Conservation (phyloP, 805 yeast genomes). For the Ogataea nakhonphanomensis region DNA sequence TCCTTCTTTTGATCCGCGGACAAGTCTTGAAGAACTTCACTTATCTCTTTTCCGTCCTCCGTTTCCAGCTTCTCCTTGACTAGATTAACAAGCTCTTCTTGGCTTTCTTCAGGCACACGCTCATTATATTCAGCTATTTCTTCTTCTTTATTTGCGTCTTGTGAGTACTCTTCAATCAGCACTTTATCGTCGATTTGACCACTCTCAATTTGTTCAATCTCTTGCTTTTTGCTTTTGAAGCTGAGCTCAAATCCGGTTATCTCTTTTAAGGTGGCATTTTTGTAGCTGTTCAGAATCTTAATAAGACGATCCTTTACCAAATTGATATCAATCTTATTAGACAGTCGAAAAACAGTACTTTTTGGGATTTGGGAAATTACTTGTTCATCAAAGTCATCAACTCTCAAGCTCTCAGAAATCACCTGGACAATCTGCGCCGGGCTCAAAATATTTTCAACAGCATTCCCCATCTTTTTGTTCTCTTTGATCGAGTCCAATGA, state of each 20-base stretch:
- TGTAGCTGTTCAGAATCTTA: conserved; percentile 32
- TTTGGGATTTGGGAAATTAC: conserved; percentile 33
- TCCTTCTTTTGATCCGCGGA: conserved; percentile 6
- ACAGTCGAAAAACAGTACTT: conserved; percentile 32
- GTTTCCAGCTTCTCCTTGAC: conserved; percentile 10
- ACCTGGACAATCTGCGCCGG: conserved; percentile 36
- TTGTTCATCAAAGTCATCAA: conserved; percentile 29
- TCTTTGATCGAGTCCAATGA: conserved; percentile 23
- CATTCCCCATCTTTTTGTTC: conserved; percentile 21
- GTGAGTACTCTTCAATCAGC: conserved; percentile 27
- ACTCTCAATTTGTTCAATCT: conserved; percentile 39
- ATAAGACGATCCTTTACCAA: conserved; percentile 35
- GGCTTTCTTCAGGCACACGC: conserved; percentile 13
- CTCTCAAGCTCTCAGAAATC: conserved; percentile 33
- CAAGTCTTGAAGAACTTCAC: conserved; percentile 4
- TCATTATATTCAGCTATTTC: conserved; percentile 1
- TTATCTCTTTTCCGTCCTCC: conserved; percentile 7
- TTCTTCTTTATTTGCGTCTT: neutral
- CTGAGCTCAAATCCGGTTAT: conserved; percentile 38
- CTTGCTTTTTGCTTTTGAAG: conserved; percentile 34
- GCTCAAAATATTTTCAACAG: conserved; percentile 24
- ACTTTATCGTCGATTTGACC: conserved; percentile 39
- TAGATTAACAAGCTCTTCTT: conserved; percentile 4
- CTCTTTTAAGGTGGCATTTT: conserved; percentile 31
- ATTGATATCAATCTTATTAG: conserved; percentile 29